A percentile compares a stretch with the other conserved stretches of the same genome.
Conservation (phyloP, 306 rosid genomes). For the Benincasa hispida region DNA sequence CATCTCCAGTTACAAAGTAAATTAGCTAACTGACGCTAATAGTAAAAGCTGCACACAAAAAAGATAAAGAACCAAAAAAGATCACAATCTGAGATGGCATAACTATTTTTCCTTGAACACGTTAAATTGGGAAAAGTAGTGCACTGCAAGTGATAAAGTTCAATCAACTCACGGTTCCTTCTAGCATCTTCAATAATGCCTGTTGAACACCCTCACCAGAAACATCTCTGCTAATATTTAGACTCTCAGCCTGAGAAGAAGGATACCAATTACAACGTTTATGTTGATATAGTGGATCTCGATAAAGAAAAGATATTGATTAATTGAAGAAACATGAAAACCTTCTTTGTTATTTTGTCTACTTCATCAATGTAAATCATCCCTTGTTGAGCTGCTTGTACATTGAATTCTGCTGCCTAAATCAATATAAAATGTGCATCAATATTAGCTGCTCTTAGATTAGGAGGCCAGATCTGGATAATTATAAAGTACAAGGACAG, state of each 20-base stretch:
- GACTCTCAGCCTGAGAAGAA: slow-evolving; percentile 71
- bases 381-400: slow-evolving; percentile 98
- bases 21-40: not conserved
- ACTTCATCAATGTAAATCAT: slow-evolving; percentile 95
- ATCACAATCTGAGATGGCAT: not conserved
- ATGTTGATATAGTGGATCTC: slow-evolving; percentile 7
- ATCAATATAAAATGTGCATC: slow-evolving; percentile 1
- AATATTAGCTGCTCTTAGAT: not conserved
- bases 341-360: slow-evolving; percentile 99
- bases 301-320: slow-evolving; percentile 1
- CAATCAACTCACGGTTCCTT: slow-evolving; percentile 80
- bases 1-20: not conserved
- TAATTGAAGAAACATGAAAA: slow-evolving; percentile 7
- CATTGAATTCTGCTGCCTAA: slow-evolving; percentile 95
- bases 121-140: not conserved
- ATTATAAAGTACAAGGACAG: not conserved
- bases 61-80: not conserved
- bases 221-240: slow-evolving; percentile 90
- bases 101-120: not conserved
- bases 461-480: not conserved
- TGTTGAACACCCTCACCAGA: slow-evolving; percentile 99
- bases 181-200: slow-evolving; percentile 93
- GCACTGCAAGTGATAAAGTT: not conserved
- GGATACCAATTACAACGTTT: slow-evolving; percentile 8
- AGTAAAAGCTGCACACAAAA: not conserved